phyloP scores from a whole-genome alignment of 345 rosid genomes.

The Physaria fendleri region DNA sequence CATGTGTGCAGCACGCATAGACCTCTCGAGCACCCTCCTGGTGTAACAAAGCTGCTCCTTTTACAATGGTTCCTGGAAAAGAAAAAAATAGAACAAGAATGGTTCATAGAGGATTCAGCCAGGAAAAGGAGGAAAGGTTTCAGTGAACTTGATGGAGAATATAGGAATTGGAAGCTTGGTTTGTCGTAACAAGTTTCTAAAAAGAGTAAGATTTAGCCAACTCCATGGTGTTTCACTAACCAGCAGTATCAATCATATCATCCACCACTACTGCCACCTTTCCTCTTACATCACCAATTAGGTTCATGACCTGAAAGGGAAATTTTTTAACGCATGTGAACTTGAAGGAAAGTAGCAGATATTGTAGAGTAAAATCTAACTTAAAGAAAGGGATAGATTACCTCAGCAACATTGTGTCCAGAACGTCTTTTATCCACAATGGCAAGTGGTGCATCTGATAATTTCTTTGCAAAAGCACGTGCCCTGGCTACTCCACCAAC shows the following conservation, averaged over 20 bases:
- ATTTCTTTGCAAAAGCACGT: constrained; percentile 88
- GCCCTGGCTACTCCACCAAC: constrained; percentile 99
- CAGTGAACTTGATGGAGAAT: neutral
- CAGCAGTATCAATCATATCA: constrained; percentile 99
- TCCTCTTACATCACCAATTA: constrained; percentile 93
- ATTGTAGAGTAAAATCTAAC: constrained; percentile 3
- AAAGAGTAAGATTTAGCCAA: neutral
- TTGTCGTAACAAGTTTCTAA: neutral
- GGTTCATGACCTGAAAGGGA: constrained; percentile 77
- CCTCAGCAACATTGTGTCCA: constrained; percentile 98
- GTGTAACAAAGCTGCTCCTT: constrained; percentile 93
- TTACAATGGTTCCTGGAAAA: constrained; percentile 69
- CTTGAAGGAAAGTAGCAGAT: neutral
- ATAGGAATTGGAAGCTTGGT: neutral
- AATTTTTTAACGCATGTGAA: neutral
- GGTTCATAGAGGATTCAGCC: neutral
- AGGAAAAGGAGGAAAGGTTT: neutral
- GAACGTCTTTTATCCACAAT: constrained; percentile 97
- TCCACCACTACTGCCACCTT: constrained; percentile 98
- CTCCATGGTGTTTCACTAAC: constrained; percentile 36
- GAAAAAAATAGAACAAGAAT: constrained; percentile 3
- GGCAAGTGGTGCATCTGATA: constrained; percentile 94
- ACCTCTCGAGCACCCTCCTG: constrained; percentile 98
- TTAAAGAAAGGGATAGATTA: constrained; percentile 22
- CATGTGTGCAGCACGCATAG: constrained; percentile 94